Percentiles rank a stretch among this genome's conserved stretches.
Evolutionary conservation across 108 stramenopile species (phyloP).

Genomic region (Conticribra weissflogii): DNA sequence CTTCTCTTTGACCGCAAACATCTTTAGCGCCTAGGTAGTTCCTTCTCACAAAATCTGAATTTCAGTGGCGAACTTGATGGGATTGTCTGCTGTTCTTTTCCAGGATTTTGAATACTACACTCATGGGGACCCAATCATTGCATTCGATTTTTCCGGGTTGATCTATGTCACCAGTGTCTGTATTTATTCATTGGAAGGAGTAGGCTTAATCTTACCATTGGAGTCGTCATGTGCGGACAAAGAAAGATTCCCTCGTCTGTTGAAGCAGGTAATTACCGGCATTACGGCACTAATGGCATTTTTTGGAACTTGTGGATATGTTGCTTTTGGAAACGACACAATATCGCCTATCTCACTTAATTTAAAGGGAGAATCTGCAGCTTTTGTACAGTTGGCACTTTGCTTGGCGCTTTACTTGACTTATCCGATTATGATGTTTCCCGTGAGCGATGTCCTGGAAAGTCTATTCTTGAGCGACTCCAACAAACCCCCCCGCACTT

Average conservation of each 20-base stretch:
- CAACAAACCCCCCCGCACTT: constrained; percentile 28
- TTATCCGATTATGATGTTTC: constrained; percentile 89
- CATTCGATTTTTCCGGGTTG: constrained; percentile 54
- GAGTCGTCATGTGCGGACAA: constrained; percentile 54
- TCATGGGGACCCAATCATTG: constrained; percentile 47
- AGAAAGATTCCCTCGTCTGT: constrained; percentile 52
- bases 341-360: constrained; percentile 77
- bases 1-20: background rate
- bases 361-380: constrained; percentile 50
- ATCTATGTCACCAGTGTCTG: constrained; percentile 67
- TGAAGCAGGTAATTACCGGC: constrained; percentile 47
- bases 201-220: constrained; percentile 67
- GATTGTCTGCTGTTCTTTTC: constrained; percentile 61
- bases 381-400: constrained; percentile 73
- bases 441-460: constrained; percentile 62
- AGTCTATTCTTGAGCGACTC: constrained; percentile 15
- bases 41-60: background rate
- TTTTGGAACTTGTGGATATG: constrained; percentile 73
- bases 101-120: constrained; percentile 66
- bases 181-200: constrained; percentile 82
- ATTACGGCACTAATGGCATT: constrained; percentile 72
- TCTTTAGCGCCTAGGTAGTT: background rate
- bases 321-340: constrained; percentile 64
- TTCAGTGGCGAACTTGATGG: constrained; percentile 59
- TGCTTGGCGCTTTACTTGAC: constrained; percentile 78